A percentile compares a stretch with the other conserved stretches of the same genome.
phyloP scores from a whole-genome alignment of 371 early-diverging fungal genomes.

The Chytridium lagenaria region DNA sequence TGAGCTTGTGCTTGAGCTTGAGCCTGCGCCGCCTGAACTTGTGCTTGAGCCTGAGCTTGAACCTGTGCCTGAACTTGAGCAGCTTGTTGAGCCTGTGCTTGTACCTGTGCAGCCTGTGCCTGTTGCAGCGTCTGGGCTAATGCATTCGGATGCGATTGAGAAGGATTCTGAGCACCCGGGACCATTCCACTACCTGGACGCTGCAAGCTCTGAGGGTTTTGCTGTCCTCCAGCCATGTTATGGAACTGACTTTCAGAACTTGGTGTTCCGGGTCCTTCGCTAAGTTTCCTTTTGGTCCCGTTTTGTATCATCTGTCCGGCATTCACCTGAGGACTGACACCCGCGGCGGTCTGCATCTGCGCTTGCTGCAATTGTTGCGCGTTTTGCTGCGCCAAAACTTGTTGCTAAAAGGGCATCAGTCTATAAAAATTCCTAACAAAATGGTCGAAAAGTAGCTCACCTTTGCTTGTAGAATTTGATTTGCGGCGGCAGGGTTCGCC shows the following conservation, averaged over 20 bases:
- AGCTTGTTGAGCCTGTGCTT: neutral
- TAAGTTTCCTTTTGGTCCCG: slow-evolving; percentile 4
- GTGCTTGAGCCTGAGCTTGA: neutral
- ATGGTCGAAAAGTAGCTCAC: neutral
- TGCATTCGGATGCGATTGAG: neutral
- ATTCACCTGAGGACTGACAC: slow-evolving; percentile 6
- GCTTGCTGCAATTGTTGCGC: slow-evolving; percentile 13
- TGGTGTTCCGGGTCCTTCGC: slow-evolving; percentile 11
- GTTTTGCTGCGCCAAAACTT: neutral
- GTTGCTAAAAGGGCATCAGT: slow-evolving; percentile 1
- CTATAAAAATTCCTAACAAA: neutral
- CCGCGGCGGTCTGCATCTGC: neutral
- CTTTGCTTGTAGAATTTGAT: slow-evolving; percentile 2
- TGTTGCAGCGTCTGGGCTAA: neutral
- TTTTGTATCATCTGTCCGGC: slow-evolving; percentile 14
- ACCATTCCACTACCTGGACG: neutral
- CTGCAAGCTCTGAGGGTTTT: neutral
- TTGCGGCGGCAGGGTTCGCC: neutral
- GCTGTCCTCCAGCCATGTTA: neutral
- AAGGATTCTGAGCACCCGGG: neutral
- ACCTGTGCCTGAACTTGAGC: neutral
- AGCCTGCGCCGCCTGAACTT: slow-evolving; percentile 6
- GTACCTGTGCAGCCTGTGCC: slow-evolving; percentile 6
- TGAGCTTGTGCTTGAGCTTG: neutral
- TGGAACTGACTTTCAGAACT: slow-evolving; percentile 5